Base-by-base conservation (phyloP, 177 flowering plant genomes). In the Vitis hybrid region DNA sequence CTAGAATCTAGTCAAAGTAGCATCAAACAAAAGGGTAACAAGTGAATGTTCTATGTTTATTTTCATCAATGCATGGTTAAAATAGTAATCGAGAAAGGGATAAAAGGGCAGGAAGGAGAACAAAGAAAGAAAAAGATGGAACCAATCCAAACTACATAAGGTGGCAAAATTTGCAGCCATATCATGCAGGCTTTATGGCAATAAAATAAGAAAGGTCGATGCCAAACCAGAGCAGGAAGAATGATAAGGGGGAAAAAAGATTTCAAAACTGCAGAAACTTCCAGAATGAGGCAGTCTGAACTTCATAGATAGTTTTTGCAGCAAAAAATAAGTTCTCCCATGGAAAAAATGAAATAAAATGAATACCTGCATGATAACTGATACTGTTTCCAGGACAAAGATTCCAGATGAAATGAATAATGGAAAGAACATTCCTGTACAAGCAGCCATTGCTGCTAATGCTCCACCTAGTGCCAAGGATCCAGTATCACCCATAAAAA, bases 351-450 rank as follows among this genome's bases (percentile, higher is more conserved):
- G 59, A 16, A 34, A 14, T 62, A 62, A 16, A 31, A 49, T 10
- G 19, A 62, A 45, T 74, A 95, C 98, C 98, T 93, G 94, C 65
- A 89, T n/a, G 34, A 88, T 67, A 78, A 88, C 86, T 10, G 97
- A 90, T 18, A 82, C 69, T 54, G 82, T 83, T 83, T 95, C 99
- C 10, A 87, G 48, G 51, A 93, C 79, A 68, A 88, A 86, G 49
- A 93, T 59, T 59, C 95, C 98, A 48, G 98, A 91, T 57, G 97
- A 81, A 76, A 95, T 82, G 68, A 89, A 81, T 54, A 92, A 74
- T 19, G 98, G 99, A 60, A 95, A 81, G 73, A 95, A 95, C 99
- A 95, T 90, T 81, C 99, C 97, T 9, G 95, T 88, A 72, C 90
- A 93, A 72, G 97, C 85, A 70, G 97, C 97, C 98, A 95, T 95